Base-by-base conservation (phyloP, 306 rosid genomes). In the Lathyrus sativus region DNA sequence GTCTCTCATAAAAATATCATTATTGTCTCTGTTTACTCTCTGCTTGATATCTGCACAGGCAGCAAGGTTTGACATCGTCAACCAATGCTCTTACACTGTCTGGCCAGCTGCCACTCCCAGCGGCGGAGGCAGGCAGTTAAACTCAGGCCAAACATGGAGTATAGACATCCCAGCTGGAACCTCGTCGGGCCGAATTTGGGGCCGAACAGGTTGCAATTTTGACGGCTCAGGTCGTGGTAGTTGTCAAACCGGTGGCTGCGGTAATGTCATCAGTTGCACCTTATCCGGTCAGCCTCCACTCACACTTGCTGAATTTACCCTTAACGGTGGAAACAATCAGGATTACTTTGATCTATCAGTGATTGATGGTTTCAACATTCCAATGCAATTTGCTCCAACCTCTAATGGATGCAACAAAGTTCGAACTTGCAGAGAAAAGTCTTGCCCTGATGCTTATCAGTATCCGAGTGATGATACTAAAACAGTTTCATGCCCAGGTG, bases 191-290 rank as follows among this genome's bases (percentile, higher is more conserved):
- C 86, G 86, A 11, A 73, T 89, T n/a, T 89, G 96, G 93, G 85
- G 79, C 3, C 89, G 92, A 17, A 87, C 96, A 0, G 75, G 78
- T 4, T 86, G 96, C 80, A 76, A 11, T 17, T 86, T 82, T 12
- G 85, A 83, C 10, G 73, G 65, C 0, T 24, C 71, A 0, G 85
- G 88, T 2, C 75, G 49, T 0, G 88, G 90, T 9, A 44, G 1
- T 0, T 89, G 96, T 44, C 50, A 57, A 28, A 87, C 92, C 0
- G 90, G 90, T 0, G 96, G 87, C 26, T 89, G 90, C 1, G 81
- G 78, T 0, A 85, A 86, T 1, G 17, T 29, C 5, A 29, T 3
- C 4, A 29, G 4, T 29, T 29, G 22, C 22, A 19, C 22, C 22
- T 19, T 19, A 19, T 19, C 22, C 22, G 22, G 22, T 19, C 22